phyloP scores from a whole-genome alignment of 177 flowering plant genomes.

The Vitis hybrid region DNA sequence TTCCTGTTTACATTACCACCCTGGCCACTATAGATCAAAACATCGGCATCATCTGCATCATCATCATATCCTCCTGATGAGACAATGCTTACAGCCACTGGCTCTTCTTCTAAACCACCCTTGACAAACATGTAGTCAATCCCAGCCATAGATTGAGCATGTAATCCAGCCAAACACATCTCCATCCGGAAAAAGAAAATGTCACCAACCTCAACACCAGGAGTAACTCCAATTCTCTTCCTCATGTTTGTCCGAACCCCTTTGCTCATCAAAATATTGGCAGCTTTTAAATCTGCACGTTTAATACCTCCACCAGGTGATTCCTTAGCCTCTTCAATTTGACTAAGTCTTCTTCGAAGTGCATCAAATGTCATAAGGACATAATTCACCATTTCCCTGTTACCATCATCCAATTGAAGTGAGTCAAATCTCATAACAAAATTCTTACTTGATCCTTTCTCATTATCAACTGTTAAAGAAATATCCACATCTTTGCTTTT shows the following conservation, averaged over 20 bases:
- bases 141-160: conserved; percentile 51
- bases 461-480: background rate
- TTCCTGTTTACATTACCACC: conserved; percentile 36
- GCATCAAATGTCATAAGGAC: conserved; percentile 40
- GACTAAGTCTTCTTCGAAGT: conserved; percentile 44
- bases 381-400: conserved; percentile 30
- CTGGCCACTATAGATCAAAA: conserved; percentile 55
- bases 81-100: conserved; percentile 50
- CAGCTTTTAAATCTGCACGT: conserved; percentile 48
- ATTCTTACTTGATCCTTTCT: conserved; percentile 4
- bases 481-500: background rate
- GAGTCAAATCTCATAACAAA: conserved; percentile 22
- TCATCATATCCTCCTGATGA: conserved; percentile 57
- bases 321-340: conserved; percentile 50
- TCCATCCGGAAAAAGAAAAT: conserved; percentile 53
- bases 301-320: conserved; percentile 16
- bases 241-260: conserved; percentile 38
- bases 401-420: conserved; percentile 33
- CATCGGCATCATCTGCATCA: conserved; percentile 39
- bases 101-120: conserved; percentile 27
- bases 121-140: conserved; percentile 40
- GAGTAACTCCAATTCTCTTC: conserved; percentile 46
- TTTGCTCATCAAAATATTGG: conserved; percentile 29
- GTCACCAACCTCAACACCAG: conserved; percentile 59
- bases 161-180: conserved; percentile 52